phyloP scores from a whole-genome alignment of 805 yeast species.

The Komagataella pseudopastoris region DNA sequence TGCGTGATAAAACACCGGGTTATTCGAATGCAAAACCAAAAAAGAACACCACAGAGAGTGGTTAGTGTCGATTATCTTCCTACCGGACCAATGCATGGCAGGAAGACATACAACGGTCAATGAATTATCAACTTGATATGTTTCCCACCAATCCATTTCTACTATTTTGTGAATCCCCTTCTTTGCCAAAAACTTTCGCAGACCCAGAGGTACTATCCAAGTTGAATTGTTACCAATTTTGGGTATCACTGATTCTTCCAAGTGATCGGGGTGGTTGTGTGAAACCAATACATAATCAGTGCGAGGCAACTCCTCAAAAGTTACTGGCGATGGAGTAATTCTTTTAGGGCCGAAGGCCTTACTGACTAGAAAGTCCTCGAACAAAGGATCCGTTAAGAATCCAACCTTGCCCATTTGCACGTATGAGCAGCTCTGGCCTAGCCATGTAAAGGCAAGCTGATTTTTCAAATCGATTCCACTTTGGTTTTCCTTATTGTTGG shows the following conservation, averaged over 20 bases:
- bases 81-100: slow-evolving; percentile 95
- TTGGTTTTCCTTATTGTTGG: slow-evolving; percentile 8
- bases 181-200: slow-evolving; percentile 42
- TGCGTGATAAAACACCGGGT: slow-evolving; percentile 75
- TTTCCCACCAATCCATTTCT: slow-evolving; percentile 94
- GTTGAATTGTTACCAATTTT: slow-evolving; percentile 43
- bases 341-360: slow-evolving; percentile 70
- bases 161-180: slow-evolving; percentile 47
- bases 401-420: slow-evolving; percentile 62
- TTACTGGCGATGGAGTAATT: slow-evolving; percentile 65
- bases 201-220: slow-evolving; percentile 86
- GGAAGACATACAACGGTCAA: slow-evolving; percentile 85
- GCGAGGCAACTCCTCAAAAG: slow-evolving; percentile 44
- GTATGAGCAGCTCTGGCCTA: slow-evolving; percentile 82
- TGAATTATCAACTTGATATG: slow-evolving; percentile 22
- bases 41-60: slow-evolving; percentile 83
- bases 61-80: slow-evolving; percentile 71
- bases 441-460: slow-evolving; percentile 69
- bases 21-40: slow-evolving; percentile 48
- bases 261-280: slow-evolving; percentile 93
- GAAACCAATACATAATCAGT: slow-evolving; percentile 72
- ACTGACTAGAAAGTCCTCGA: slow-evolving; percentile 49
- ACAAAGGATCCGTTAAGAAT: slow-evolving; percentile 77
- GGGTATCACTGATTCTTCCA: slow-evolving; percentile 50
- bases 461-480: slow-evolving; percentile 22